These are phyloP conservation scores for Wickerhamomyces alni DNA, from an alignment of 805 yeast genomes.

Conservation along the genomic window DNA sequence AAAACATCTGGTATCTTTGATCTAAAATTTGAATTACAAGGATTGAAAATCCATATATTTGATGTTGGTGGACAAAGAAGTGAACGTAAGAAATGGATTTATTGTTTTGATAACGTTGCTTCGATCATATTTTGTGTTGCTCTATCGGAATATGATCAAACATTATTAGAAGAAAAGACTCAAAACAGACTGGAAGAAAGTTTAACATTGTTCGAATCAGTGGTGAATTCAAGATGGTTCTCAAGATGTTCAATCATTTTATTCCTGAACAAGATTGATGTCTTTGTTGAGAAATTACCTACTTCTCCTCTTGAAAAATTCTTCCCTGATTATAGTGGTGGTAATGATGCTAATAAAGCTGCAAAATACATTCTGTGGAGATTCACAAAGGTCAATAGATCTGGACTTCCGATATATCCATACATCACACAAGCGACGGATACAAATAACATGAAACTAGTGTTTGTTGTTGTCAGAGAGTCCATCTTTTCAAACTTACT, in stretches of 20 bases:
- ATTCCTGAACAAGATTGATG: constrained; percentile 85
- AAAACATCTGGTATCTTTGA: constrained; percentile 92
- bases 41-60: constrained; percentile 53
- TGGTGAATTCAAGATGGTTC: constrained; percentile 91
- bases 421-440: constrained; percentile 95
- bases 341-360: constrained; percentile 83
- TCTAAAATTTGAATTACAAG: constrained; percentile 70
- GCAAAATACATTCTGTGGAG: constrained; percentile 90
- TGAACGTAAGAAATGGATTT: constrained; percentile 96
- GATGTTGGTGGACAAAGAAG: constrained; percentile 97
- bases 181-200: constrained; percentile 80
- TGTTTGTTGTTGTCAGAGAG: constrained; percentile 79
- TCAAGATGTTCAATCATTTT: constrained; percentile 78
- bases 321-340: constrained; percentile 90
- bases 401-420: constrained; percentile 78
- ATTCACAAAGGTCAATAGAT: constrained; percentile 77
- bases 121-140: constrained; percentile 89
- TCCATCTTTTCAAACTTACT: constrained; percentile 71
- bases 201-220: constrained; percentile 78
- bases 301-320: constrained; percentile 74
- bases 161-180: constrained; percentile 66
- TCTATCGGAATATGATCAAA: constrained; percentile 86
- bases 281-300: constrained; percentile 80
- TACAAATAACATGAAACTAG: constrained; percentile 80
- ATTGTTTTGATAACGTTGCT: constrained; percentile 91